Conservation (phyloP, 1,139 yeast genomes). For the Taphrina deformans region DNA sequence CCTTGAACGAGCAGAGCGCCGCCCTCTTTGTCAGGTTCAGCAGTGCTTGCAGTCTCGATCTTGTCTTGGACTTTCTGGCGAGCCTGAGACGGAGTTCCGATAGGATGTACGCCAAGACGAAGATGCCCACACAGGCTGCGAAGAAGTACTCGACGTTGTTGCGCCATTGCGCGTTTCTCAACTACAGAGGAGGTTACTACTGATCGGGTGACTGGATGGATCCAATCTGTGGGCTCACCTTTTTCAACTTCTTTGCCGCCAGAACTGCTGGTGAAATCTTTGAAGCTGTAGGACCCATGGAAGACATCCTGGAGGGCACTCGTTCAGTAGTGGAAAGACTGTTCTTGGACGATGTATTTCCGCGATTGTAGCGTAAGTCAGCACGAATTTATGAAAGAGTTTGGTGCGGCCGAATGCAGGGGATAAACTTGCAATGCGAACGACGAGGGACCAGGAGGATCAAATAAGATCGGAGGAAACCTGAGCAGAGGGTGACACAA, state of each 20-base stretch:
- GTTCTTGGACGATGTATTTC: too few species aligned
- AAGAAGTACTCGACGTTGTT: conserved; percentile 16
- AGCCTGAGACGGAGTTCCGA: not conserved
- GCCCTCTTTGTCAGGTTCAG: not conserved
- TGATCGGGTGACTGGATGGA: too few species aligned
- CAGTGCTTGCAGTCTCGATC: not conserved
- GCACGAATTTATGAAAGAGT: too few species aligned
- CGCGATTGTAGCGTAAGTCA: too few species aligned
- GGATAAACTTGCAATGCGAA: too few species aligned
- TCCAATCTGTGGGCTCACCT: not conserved
- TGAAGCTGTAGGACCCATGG: not conserved
- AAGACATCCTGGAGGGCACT: not conserved
- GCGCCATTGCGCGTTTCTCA: conserved; percentile 5
- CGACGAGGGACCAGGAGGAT: too few species aligned
- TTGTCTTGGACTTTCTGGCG: not conserved
- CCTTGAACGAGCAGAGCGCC: conserved; percentile 8
- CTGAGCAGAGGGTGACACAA: not conserved
- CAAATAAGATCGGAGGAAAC: too few species aligned
- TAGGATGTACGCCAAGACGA: not conserved
- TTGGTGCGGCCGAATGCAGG: too few species aligned
- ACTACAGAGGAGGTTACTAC: not conserved
- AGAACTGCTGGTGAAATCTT: not conserved
- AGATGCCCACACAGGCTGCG: conserved; percentile 15
- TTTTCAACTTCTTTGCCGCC: not conserved
- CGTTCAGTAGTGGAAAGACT: not conserved